Evolutionary conservation across 805 yeast species (phyloP).

Genomic region (Barnettozyma populi): DNA sequence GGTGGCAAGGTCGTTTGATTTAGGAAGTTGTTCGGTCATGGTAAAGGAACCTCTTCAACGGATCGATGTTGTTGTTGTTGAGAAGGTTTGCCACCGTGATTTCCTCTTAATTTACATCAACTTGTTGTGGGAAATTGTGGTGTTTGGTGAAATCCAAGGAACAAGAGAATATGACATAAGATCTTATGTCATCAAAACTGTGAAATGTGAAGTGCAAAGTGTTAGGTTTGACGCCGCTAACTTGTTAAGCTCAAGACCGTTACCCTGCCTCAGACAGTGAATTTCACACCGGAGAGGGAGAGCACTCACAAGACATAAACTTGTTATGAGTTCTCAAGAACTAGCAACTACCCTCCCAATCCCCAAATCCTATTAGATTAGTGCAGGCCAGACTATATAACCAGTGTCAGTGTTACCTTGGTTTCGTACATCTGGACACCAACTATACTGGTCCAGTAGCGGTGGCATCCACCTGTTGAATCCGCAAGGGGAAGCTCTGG

Average conservation of each 20-base stretch:
- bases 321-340: no score
- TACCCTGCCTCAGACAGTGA: no score
- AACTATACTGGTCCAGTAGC: not conserved
- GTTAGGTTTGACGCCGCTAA: no score
- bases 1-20: conserved; percentile 55
- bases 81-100: not conserved
- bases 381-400: no score
- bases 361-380: no score
- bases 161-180: not conserved
- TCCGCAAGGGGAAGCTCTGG: not conserved
- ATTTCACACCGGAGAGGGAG: no score
- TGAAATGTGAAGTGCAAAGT: no score
- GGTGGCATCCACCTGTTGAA: not conserved
- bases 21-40: conserved; percentile 33
- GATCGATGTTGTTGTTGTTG: not conserved
- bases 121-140: not conserved
- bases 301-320: no score
- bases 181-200: not conserved
- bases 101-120: not conserved
- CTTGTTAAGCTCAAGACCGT: no score
- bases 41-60: not conserved
- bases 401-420: no score
- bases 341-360: no score
- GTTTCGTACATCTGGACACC: not conserved
- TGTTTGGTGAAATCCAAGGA: no score